Percentiles rank a stretch among this genome's conserved stretches.
Conservation (phyloP, 345 rosid species). For the Cardamine occulta region DNA sequence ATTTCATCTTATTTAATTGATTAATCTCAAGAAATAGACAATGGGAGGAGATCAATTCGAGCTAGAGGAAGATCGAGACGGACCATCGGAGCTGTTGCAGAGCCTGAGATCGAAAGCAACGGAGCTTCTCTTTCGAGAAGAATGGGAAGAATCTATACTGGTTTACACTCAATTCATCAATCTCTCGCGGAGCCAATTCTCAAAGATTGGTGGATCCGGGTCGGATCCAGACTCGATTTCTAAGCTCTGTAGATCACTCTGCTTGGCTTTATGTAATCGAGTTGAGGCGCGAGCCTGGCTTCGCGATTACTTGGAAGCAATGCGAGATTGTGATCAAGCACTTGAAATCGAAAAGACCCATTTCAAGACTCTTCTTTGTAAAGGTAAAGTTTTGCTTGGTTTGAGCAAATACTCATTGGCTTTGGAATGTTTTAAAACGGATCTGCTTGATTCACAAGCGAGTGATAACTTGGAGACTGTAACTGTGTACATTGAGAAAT, state of each 20-base stretch:
- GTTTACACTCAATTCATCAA: constrained; percentile 64
- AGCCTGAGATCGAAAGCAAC: constrained; percentile 74
- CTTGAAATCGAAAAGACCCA: constrained; percentile 63
- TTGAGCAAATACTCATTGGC: constrained; percentile 67
- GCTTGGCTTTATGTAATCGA: constrained; percentile 75
- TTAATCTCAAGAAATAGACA: too few relatives aligned
- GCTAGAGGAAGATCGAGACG: constrained; percentile 38
- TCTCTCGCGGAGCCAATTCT: constrained; percentile 57
- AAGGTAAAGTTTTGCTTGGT: constrained; percentile 73
- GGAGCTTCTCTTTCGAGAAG: constrained; percentile 77
- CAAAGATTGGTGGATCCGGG: constrained; percentile 27
- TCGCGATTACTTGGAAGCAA: constrained; percentile 55
- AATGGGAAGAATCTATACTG: constrained; percentile 72
- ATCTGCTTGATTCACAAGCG: constrained; percentile 60
- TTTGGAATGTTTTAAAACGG: constrained; percentile 68
- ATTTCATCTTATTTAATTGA: neutral
- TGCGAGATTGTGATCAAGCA: constrained; percentile 67
- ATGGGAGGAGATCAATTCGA: constrained; percentile 46
- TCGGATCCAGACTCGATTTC: constrained; percentile 39
- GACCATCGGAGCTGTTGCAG: constrained; percentile 52
- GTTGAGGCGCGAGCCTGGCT: constrained; percentile 64
- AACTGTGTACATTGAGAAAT: constrained; percentile 63
- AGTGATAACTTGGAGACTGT: constrained; percentile 59
- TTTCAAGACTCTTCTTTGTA: constrained; percentile 81
- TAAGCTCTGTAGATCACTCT: constrained; percentile 62